phyloP scores from a whole-genome alignment of 2,329 filamentous ascomycete species.

The Stachybotrys chartarum region DNA sequence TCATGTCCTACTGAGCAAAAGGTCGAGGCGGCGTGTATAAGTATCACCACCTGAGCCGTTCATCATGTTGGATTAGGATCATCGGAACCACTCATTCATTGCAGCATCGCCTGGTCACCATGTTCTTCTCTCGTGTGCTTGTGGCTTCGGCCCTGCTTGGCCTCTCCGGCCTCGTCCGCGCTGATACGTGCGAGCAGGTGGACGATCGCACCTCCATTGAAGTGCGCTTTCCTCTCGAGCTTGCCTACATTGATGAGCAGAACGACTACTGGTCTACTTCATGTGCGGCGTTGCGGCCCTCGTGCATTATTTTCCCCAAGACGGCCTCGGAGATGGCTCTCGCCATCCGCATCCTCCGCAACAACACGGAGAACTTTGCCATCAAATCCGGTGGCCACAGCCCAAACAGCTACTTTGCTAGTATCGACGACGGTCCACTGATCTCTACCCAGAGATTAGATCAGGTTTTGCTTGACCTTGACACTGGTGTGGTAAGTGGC shows the following conservation, averaged over 20 bases:
- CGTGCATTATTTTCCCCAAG: constrained; percentile 39
- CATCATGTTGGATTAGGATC: background rate
- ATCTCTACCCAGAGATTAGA: constrained; percentile 38
- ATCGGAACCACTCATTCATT: background rate
- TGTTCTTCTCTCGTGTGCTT: background rate
- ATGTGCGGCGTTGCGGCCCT: constrained; percentile 34
- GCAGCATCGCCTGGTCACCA: background rate
- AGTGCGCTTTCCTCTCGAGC: constrained; percentile 8
- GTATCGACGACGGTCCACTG: constrained; percentile 38
- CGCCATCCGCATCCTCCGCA: constrained; percentile 41
- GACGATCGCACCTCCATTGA: constrained; percentile 2
- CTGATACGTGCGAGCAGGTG: constrained; percentile 5
- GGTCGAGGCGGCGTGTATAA: background rate
- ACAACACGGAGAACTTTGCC: constrained; percentile 42
- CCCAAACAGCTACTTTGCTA: constrained; percentile 46
- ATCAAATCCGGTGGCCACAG: constrained; percentile 52
- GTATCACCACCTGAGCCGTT: background rate
- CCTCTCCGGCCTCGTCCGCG: background rate
- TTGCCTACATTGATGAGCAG: constrained; percentile 28
- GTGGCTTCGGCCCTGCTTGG: background rate
- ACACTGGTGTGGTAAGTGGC: constrained; percentile 19
- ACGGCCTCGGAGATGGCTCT: constrained; percentile 43
- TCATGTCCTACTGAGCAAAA: background rate
- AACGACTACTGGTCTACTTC: constrained; percentile 38
- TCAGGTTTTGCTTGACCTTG: constrained; percentile 28